These are phyloP conservation scores for Carex parvula DNA, from an alignment of 176 grass and related monocot genomes.

Conservation along the genomic window DNA sequence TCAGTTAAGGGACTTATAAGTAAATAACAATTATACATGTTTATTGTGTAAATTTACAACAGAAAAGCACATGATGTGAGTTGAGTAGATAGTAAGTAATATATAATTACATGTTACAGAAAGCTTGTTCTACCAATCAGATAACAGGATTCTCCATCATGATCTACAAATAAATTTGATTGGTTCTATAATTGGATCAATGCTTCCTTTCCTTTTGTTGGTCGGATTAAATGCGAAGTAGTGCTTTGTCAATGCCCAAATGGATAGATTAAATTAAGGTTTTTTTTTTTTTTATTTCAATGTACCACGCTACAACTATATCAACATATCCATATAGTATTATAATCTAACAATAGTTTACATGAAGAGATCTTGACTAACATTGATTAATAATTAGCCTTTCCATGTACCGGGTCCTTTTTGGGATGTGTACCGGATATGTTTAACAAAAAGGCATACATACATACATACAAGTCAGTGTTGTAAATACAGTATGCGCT, in stretches of 20 bases:
- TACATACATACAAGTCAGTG: too few species aligned
- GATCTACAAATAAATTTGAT: constrained; percentile 16
- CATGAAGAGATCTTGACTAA: constrained; percentile 10
- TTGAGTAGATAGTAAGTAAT: background rate
- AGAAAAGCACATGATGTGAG: background rate
- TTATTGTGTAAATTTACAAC: background rate
- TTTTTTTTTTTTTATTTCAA: background rate
- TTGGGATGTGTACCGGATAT: background rate
- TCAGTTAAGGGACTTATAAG: background rate
- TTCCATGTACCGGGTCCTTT: background rate
- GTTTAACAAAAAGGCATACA: background rate
- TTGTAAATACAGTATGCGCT: too few species aligned
- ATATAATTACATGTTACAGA: background rate
- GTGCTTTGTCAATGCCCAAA: background rate
- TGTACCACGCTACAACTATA: background rate
- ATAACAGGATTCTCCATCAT: constrained; percentile 5
- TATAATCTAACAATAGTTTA: background rate
- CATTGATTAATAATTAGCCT: background rate
- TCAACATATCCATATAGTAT: background rate
- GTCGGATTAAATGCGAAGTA: constrained; percentile 1
- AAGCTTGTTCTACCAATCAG: constrained; percentile 2
- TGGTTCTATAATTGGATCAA: constrained; percentile 22
- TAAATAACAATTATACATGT: background rate
- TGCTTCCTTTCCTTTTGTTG: background rate
- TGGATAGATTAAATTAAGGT: constrained; percentile 15